Percentiles rank a stretch among this genome's conserved stretches.
Evolutionary conservation across 176 grass and related monocot genomes (phyloP).

Genomic region (Aegilops speltoides): DNA sequence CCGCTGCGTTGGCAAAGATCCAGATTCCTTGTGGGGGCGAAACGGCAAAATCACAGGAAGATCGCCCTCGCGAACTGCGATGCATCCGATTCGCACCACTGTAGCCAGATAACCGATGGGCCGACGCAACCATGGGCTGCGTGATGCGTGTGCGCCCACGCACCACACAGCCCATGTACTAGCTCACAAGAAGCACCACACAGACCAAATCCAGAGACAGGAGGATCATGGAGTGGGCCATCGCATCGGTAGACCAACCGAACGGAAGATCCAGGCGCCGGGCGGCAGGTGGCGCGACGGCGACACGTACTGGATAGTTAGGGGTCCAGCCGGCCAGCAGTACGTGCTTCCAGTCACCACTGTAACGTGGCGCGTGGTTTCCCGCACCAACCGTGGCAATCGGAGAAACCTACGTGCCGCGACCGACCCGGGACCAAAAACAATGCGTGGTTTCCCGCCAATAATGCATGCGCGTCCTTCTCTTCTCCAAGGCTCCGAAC

Average conservation of each 20-base stretch:
- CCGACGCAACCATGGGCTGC: not conserved
- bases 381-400: not conserved
- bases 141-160: too few species aligned
- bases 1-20: not conserved
- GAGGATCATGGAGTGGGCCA: not conserved
- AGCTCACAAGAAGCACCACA: too few species aligned
- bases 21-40: not conserved
- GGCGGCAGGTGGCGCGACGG: not conserved
- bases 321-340: not conserved
- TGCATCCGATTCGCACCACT: not conserved
- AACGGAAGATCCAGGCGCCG: not conserved
- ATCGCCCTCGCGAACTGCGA: not conserved
- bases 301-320: not conserved
- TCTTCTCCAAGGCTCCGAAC: not conserved
- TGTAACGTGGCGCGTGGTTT: not conserved
- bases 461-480: constrained; percentile 20
- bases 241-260: not conserved
- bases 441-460: not conserved
- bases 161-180: not conserved
- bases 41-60: not conserved
- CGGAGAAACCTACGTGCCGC: not conserved
- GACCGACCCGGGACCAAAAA: not conserved
- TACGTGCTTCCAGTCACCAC: not conserved
- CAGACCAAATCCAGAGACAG: not conserved
- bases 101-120: not conserved